Conservation (phyloP, 2,329 filamentous ascomycete genomes). For the Fusarium sp. region DNA sequence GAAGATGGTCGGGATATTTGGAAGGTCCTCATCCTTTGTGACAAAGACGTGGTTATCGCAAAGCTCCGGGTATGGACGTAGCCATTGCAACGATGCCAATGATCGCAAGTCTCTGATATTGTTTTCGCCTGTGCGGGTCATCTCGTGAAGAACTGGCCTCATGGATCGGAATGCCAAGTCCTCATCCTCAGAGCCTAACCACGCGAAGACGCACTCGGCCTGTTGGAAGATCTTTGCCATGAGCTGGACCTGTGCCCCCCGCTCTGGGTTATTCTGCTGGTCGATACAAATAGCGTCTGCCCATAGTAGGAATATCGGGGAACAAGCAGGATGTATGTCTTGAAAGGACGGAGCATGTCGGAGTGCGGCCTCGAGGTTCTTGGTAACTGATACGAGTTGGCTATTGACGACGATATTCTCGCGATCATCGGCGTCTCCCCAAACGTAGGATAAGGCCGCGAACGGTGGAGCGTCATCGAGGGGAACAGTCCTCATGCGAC, state of each 20-base stretch:
- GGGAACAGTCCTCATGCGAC: background rate
- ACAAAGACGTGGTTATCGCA: background rate
- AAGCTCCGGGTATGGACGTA: background rate
- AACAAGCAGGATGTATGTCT: background rate
- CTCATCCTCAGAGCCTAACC: background rate
- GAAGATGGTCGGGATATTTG: background rate
- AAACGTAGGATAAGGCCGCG: background rate
- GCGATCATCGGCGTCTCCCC: background rate
- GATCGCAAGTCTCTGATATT: background rate
- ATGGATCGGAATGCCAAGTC: background rate
- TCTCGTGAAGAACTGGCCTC: background rate
- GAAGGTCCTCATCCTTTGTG: background rate
- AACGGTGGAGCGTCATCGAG: background rate
- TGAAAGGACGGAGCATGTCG: background rate
- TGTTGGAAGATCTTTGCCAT: slow-evolving; percentile 1
- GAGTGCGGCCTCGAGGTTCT: background rate
- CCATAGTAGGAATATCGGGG: background rate
- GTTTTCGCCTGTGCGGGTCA: background rate
- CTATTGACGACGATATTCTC: background rate
- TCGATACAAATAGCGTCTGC: slow-evolving; percentile 3
- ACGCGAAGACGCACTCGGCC: slow-evolving; percentile 1
- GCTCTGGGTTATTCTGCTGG: background rate
- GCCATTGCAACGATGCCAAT: background rate
- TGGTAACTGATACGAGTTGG: background rate
- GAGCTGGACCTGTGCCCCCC: background rate